phyloP scores from a whole-genome alignment of 805 yeast species.

The Brettanomyces bruxellensis region DNA sequence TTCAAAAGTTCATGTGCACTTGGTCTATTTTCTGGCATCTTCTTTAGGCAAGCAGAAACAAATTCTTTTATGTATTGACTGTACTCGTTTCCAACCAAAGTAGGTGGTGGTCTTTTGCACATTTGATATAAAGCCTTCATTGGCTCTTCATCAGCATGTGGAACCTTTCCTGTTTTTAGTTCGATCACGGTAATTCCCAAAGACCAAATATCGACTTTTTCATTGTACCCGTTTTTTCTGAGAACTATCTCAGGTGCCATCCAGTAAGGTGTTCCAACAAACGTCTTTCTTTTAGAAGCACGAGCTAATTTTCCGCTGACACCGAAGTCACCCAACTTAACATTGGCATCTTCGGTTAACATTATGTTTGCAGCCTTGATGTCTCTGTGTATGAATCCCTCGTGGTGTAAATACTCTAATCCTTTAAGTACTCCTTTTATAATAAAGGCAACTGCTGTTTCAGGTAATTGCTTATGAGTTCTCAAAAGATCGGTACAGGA shows the following conservation, averaged over 20 bases:
- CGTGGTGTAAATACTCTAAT: conserved; percentile 59
- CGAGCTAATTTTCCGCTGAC: conserved; percentile 75
- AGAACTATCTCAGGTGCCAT: conserved; percentile 94
- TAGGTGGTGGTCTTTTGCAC: conserved; percentile 59
- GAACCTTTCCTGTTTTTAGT: conserved; percentile 74
- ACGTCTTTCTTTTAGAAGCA: conserved; percentile 40
- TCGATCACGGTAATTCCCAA: conserved; percentile 89
- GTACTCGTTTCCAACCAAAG: conserved; percentile 32
- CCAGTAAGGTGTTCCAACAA: conserved; percentile 59
- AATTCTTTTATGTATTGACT: conserved; percentile 43
- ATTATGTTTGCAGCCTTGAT: conserved; percentile 89
- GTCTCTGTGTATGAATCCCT: conserved; percentile 83
- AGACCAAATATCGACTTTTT: conserved; percentile 93
- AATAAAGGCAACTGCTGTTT: conserved; percentile 52
- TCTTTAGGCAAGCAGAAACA: conserved; percentile 54
- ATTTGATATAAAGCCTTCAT: conserved; percentile 67
- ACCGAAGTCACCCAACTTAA: conserved; percentile 92
- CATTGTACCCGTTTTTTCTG: conserved; percentile 51
- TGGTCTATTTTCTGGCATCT: conserved; percentile 60
- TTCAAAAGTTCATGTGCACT: conserved; percentile 46
- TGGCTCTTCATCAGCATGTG: conserved; percentile 64
- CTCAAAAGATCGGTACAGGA: conserved; percentile 73
- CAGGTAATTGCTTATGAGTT: conserved; percentile 44
- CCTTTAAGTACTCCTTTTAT: conserved; percentile 61
- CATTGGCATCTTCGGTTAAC: conserved; percentile 58